Evolutionary conservation across 768 basidiomycete genomes (phyloP), one percentile per base, ranked within the genome.

Genomic region (Leccinum uliginosum): DNA sequence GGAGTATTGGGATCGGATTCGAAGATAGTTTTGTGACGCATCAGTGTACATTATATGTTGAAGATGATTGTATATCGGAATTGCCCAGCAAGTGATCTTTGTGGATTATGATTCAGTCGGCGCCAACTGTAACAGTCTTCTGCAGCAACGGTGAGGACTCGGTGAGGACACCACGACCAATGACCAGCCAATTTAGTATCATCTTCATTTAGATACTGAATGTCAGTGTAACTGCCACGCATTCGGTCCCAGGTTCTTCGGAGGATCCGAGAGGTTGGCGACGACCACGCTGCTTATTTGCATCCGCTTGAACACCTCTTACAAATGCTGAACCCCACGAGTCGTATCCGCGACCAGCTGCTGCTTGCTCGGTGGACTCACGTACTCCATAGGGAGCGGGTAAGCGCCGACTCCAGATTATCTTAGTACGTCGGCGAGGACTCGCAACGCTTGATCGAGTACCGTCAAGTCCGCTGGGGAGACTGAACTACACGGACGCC

Each of bases 351-450:
- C 64, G 11, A 83, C 64, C 23, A 84, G 67, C 56, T 80, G 72
- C 8, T 78, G 75, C 63, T 83, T 83, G 0, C 71, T 75, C 2
- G 77, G 81, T 10, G 66, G 32, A 50, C 46, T 43, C 30, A 63
- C 40, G 40, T 56, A 50, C 29, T 62, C 60, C 1, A 73, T 71
- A 5, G 80, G 68, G 10, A 84, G 60, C 1, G 87, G 86, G 48
- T 86, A 76, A 2, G 83, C 85, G 2, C 86, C 86, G 17, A 88
- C 78, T n/a, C 87, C 87, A 0, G 81, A 79, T 51, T 81, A 76
- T 2, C 80, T 76, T 59, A 88, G 71, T 30, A 78, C 59, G 10
- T 84, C 79, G 5, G 74, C 70, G 11, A 86, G 73, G 1, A 71
- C 52, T 12, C 76, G 71, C 1, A 86, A 59, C 15, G 76, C 73